Percentiles rank a stretch among this genome's conserved stretches.
Evolutionary conservation across 805 yeast genomes (phyloP).

Genomic region (Ogataea allantospora): DNA sequence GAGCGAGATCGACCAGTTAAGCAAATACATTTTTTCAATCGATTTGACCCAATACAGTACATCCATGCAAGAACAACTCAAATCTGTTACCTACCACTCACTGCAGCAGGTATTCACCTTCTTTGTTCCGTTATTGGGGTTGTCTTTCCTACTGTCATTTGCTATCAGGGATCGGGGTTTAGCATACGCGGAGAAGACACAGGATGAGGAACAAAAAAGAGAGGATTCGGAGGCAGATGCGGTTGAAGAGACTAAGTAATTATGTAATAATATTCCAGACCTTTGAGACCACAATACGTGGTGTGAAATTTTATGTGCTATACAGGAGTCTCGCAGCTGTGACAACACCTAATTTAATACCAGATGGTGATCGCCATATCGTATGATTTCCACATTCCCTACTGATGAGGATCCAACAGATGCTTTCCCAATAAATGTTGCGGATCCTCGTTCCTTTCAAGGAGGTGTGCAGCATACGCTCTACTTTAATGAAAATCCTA

Average conservation of each 20-base stretch:
- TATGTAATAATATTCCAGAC: not conserved
- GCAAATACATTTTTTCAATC: conserved; percentile 34
- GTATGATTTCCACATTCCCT: no score
- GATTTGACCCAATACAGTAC: conserved; percentile 26
- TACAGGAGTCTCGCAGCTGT: no score
- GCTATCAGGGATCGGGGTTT: conserved; percentile 41
- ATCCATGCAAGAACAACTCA: conserved; percentile 24
- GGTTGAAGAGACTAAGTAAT: not conserved
- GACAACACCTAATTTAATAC: no score
- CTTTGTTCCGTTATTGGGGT: conserved; percentile 35
- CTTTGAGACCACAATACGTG: not conserved
- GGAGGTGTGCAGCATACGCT: no score
- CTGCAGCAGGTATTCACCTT: conserved; percentile 35
- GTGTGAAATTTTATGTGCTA: not conserved
- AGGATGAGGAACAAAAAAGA: not conserved
- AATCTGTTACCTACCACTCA: conserved; percentile 31
- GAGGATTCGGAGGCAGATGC: not conserved
- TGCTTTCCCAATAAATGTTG: no score
- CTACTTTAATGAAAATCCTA: no score
- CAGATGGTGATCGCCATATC: no score
- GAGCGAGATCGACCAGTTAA: conserved; percentile 21
- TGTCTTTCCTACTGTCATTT: conserved; percentile 34
- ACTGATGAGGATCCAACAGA: no score
- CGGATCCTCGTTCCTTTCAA: no score
- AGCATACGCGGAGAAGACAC: not conserved